Evolutionary conservation across 306 rosid species (phyloP).

Genomic region (Corylus heterophylla): DNA sequence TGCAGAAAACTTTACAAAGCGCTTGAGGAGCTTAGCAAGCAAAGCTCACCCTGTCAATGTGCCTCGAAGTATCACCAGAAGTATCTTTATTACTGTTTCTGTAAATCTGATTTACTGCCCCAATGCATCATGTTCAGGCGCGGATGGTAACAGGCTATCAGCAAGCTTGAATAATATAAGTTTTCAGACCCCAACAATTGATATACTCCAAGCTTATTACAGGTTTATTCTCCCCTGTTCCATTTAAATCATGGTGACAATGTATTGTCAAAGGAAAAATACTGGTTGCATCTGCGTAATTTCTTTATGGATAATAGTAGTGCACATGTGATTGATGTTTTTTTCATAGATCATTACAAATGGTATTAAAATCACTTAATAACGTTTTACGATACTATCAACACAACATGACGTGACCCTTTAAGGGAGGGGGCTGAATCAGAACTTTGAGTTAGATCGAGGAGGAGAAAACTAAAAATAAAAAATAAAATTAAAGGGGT

Average conservation of each 20-base stretch:
- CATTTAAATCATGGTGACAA: background rate
- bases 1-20: slow-evolving; percentile 26
- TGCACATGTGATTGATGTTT: no score
- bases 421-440: no score
- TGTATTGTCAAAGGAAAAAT: no score
- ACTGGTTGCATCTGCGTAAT: no score
- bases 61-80: slow-evolving; percentile 32
- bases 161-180: slow-evolving; percentile 54
- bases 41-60: slow-evolving; percentile 28
- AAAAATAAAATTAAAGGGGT: no score
- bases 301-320: no score
- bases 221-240: slow-evolving; percentile 12
- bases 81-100: slow-evolving; percentile 31
- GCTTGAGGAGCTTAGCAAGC: slow-evolving; percentile 36
- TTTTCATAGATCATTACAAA: no score
- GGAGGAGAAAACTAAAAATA: no score
- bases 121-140: slow-evolving; percentile 37
- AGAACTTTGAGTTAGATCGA: no score
- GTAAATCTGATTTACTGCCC: slow-evolving; percentile 36
- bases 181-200: slow-evolving; percentile 33
- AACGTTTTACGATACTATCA: no score
- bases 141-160: slow-evolving; percentile 39
- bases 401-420: no score
- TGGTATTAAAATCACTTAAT: no score
- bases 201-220: slow-evolving; percentile 54